Evolutionary conservation across 2,329 filamentous ascomycete species (phyloP).

Genomic region (Elsinoe batatas): DNA sequence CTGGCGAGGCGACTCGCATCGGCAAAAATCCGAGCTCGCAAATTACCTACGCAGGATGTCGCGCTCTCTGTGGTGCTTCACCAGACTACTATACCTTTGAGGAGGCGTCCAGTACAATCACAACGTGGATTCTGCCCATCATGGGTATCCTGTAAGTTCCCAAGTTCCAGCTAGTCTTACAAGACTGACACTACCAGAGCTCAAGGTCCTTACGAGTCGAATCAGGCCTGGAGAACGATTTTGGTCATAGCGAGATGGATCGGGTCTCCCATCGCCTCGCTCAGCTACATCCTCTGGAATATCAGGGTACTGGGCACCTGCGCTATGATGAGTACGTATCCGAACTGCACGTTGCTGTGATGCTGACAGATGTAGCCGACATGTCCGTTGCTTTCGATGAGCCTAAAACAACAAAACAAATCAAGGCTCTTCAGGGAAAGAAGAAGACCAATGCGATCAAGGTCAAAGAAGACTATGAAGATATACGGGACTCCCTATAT

Average conservation of each 20-base stretch:
- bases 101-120: slow-evolving; percentile 27
- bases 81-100: slow-evolving; percentile 3
- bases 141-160: slow-evolving; percentile 25
- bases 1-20: background rate
- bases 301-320: slow-evolving; percentile 32
- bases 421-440: background rate
- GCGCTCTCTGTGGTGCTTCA: background rate
- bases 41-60: slow-evolving; percentile 4
- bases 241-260: slow-evolving; percentile 30
- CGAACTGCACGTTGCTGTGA: background rate
- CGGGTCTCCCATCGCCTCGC: slow-evolving; percentile 29
- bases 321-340: slow-evolving; percentile 25
- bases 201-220: slow-evolving; percentile 35
- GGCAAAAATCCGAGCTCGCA: background rate
- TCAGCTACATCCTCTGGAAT: slow-evolving; percentile 33
- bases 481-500: slow-evolving; percentile 36
- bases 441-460: background rate
- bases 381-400: background rate
- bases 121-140: slow-evolving; percentile 33
- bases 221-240: slow-evolving; percentile 28
- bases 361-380: slow-evolving; percentile 15
- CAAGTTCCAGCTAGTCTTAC: background rate
- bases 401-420: background rate
- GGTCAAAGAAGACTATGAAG: slow-evolving; percentile 25
- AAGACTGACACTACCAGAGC: slow-evolving; percentile 15